These are phyloP conservation scores for Colletotrichum sp. DNA, from an alignment of 2,329 filamentous ascomycete genomes.

Conservation along the genomic window DNA sequence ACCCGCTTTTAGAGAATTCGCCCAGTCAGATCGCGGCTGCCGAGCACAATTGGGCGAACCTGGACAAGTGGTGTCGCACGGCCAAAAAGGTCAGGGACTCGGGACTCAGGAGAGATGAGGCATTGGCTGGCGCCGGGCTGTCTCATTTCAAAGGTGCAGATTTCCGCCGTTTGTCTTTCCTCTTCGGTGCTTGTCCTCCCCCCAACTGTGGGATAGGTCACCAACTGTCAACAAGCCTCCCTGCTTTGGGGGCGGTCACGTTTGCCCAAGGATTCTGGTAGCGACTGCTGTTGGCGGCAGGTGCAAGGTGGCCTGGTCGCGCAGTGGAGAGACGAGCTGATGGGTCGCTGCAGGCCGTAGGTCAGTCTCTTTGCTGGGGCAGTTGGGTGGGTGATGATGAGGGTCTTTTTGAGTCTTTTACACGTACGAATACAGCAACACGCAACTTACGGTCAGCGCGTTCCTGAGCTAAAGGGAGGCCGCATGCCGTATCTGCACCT, in stretches of 20 bases:
- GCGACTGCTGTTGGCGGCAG: background rate
- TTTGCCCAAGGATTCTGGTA: background rate
- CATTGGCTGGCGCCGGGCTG: background rate
- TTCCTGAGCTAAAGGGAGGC: background rate
- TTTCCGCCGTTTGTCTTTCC: conserved; percentile 16
- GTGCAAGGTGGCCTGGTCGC: background rate
- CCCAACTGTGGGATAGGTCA: background rate
- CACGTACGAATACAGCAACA: background rate
- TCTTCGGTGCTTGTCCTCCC: background rate
- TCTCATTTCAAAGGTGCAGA: conserved; percentile 15
- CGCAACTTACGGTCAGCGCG: conserved; percentile 4
- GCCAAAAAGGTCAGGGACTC: background rate
- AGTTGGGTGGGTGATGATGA: background rate
- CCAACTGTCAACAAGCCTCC: background rate
- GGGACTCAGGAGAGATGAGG: background rate
- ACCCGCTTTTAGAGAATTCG: background rate
- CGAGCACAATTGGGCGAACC: background rate
- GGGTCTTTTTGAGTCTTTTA: background rate
- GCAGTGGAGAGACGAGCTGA: background rate
- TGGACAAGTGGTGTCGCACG: background rate
- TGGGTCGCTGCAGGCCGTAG: background rate
- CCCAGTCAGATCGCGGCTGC: background rate
- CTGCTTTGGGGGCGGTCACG: background rate
- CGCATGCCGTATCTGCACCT: background rate
- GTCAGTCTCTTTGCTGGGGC: background rate